Base-by-base conservation (phyloP, 495 filamentous ascomycete genomes). In the Aspergillus hancockii region DNA sequence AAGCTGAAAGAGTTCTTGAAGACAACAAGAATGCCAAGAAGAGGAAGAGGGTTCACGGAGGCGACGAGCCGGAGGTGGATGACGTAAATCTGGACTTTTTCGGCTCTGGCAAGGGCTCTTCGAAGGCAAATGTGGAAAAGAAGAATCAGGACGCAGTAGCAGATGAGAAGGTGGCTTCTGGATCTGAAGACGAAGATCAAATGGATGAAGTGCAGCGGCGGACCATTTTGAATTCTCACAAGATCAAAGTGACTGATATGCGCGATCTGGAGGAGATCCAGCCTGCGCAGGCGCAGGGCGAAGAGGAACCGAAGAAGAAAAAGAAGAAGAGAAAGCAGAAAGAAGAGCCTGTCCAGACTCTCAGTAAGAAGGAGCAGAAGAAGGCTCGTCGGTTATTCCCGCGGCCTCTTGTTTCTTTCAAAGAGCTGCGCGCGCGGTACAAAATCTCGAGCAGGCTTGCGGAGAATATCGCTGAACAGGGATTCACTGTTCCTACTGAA, bases 401-500 rank as follows among this genome's bases (percentile, higher is more conserved):
- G 16, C 87, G 90, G 55, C 93, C 95, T 12, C 74, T 98, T 61
- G 80, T 80, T 51, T 84, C 89, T 0, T 97, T 98, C 72, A 75
- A 77, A 45, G 83, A 95, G 63, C 77, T 98, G 46, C 81, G 82
- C 23, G 72, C 81, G 36, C 74, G 73, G 22, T 97, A 93, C 71
- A 83, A 81, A 28, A 83, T 97, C 19, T 87, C 88, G 2, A 75
- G 77, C 21, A 79, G 86, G 30, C 72, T 99, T 43, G 85, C 84
- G 10, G 85, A 86, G 55, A 99, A 98, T 64, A 75, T 99, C n/a
- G 75, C 79, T 14, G 80, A 82, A 14, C 91, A 97, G 75, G 92
- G 90, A 12, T 98, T 96, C 68, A 82, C 79, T 4, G 78, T 89
- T 57, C 93, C 94, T 28, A 99, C 93, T 3, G 92, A 97, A 75